Evolutionary conservation across 2,329 filamentous ascomycete genomes (phyloP), one percentile per base, ranked within the genome.

Genomic region (Shiraia bambusicola): DNA sequence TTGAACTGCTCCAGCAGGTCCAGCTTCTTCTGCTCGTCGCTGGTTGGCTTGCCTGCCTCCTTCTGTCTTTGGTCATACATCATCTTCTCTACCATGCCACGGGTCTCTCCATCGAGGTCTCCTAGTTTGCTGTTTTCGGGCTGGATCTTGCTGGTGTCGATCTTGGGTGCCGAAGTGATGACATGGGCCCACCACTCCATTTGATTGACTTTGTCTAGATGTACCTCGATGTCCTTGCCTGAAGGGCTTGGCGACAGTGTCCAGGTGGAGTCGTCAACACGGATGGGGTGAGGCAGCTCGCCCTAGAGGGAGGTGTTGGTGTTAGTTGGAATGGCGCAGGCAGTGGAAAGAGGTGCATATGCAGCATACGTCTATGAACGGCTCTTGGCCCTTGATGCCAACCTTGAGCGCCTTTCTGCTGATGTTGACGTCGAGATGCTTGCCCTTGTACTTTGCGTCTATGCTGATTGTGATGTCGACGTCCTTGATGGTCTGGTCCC

Each of bases 21-120:
- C 65, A 83, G 72, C 80, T 97, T 97, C 78, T 91, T 88, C 79
- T 95, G 84, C 76, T 98, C 93, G 56, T 97, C 93, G 54, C 88
- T 95, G 10, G 86, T 90, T 33, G 90, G 88, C 70, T 86, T 79
- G 4, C 93, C 93, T 70, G 80, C 76, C 76, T 97, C 91, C 82
- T 98, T 98, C 76, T 97, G 91, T 55, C 87, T 79, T 78, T 98
- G 93, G 75, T 98, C 93, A 63, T 81, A 98, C 93, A 98, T 98
- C 93, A 98, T 98, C 82, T 98, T 98, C 82, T 98, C 93, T 31
- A 98, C 93, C 92, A 98, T 97, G 45, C 84, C 81, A 52, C 93
- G 81, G 39, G 93, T 98, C 77, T 95, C 87, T 47, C 93, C 93
- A 65, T 97, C 92, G 55, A 98, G 76, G 69, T 98, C 93, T 42